A percentile compares a stretch with the other conserved stretches of the same genome.
Evolutionary conservation across 2,329 filamentous ascomycete genomes (phyloP).

Genomic region (Chaetomium olivaceum): DNA sequence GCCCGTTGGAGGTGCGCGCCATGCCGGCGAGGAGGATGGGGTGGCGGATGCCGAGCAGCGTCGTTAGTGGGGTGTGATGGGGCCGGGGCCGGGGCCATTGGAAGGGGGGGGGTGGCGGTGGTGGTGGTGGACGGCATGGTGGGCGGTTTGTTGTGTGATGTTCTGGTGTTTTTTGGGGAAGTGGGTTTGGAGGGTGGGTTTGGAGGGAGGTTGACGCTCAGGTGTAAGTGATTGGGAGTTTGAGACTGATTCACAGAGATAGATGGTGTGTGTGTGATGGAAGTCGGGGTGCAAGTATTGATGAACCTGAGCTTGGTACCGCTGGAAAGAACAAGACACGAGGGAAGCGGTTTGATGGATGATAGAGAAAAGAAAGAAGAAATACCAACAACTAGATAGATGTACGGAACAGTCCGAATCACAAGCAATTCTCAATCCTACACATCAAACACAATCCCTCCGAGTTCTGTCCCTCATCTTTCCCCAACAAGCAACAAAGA

Average conservation of each 20-base stretch:
- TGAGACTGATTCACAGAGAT: too few relatives aligned
- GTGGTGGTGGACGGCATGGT: conserved; percentile 47
- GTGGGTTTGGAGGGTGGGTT: conserved; percentile 18
- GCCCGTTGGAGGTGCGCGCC: conserved; percentile 79
- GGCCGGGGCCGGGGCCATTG: conserved; percentile 41
- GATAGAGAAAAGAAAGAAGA: neutral
- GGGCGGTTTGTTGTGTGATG: conserved; percentile 38
- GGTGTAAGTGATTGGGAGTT: too few relatives aligned
- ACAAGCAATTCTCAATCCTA: neutral
- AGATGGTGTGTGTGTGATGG: too few relatives aligned
- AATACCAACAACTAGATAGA: neutral
- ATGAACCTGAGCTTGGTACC: too few relatives aligned
- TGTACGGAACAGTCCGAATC: neutral
- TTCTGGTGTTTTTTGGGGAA: conserved; percentile 43
- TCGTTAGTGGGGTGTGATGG: conserved; percentile 76
- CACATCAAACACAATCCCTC: neutral
- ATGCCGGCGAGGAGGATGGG: conserved; percentile 92
- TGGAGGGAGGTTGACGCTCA: neutral
- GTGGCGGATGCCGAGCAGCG: conserved; percentile 79
- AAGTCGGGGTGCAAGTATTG: too few relatives aligned
- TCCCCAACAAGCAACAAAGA: neutral
- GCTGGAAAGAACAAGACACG: neutral
- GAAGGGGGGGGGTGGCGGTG: conserved; percentile 71
- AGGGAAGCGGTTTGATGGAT: neutral
- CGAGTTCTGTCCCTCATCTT: too few relatives aligned